A percentile compares a stretch with the other conserved stretches of the same genome.
Evolutionary conservation across 1,284 basidiomycete species (phyloP).

Genomic region (Sutorius eximius): DNA sequence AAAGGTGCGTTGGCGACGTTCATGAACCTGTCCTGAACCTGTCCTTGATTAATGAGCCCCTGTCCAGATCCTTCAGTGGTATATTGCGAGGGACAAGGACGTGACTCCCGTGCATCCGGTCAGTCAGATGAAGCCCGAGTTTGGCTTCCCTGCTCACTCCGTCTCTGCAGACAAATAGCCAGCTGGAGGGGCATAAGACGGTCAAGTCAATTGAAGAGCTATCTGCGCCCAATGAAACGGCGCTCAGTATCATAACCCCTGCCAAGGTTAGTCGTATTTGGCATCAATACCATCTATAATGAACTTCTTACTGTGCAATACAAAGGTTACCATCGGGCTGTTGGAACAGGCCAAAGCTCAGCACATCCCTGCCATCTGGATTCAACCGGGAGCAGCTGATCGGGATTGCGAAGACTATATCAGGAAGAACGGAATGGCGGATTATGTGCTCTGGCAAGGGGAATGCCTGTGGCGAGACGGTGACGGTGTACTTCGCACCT

Average conservation of each 20-base stretch:
- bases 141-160: conserved; percentile 18
- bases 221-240: conserved; percentile 64
- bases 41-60: background rate
- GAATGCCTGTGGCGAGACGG: conserved; percentile 36
- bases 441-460: conserved; percentile 32
- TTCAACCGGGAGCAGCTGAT: conserved; percentile 84
- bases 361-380: conserved; percentile 70
- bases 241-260: conserved; percentile 78
- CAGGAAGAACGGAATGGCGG: conserved; percentile 33
- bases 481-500: conserved; percentile 23
- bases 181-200: conserved; percentile 62
- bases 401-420: conserved; percentile 52
- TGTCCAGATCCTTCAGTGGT: conserved; percentile 71
- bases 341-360: conserved; percentile 65
- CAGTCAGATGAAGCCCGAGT: conserved; percentile 29
- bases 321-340: conserved; percentile 64
- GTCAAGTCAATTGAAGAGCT: conserved; percentile 58
- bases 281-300: background rate
- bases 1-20: conserved; percentile 46
- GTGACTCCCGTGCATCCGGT: conserved; percentile 72
- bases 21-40: background rate
- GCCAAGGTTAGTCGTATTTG: conserved; percentile 47
- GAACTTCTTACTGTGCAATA: background rate
- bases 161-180: conserved; percentile 53
- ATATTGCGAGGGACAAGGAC: conserved; percentile 56